Conservation (phyloP, 352 stramenopile genomes). For the Pythium myriotylum region DNA sequence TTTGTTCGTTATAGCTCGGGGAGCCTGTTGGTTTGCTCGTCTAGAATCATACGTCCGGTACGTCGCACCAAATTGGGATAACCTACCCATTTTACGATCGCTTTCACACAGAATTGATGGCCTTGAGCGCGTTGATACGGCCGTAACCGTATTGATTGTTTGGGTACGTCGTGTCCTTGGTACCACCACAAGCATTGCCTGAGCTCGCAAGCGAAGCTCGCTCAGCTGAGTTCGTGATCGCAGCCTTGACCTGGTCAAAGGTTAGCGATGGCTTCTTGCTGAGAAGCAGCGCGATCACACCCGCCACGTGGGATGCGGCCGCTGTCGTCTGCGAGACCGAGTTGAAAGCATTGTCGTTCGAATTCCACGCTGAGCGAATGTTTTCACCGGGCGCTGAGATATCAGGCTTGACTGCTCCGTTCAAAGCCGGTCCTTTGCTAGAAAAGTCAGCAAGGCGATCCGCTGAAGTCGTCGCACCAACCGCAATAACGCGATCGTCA, state of each 20-base stretch:
- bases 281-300: conserved; percentile 39
- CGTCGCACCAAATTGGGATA: no score
- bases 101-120: conserved; percentile 2
- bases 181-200: conserved; percentile 30
- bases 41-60: no score
- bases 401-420: conserved; percentile 33
- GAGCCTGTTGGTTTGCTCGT: no score
- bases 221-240: conserved; percentile 23
- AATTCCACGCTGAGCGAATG: conserved; percentile 28
- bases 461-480: conserved; percentile 21
- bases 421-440: conserved; percentile 27
- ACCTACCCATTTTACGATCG: no score
- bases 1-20: no score
- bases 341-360: conserved; percentile 26
- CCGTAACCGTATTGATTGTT: conserved; percentile 44
- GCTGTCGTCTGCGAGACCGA: conserved; percentile 38
- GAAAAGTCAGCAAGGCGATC: conserved; percentile 33
- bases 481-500: conserved; percentile 26
- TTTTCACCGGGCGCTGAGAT: conserved; percentile 29
- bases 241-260: conserved; percentile 19
- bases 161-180: conserved; percentile 27
- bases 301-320: conserved; percentile 37
- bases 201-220: conserved; percentile 9
- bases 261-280: conserved; percentile 22
- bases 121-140: conserved; percentile 32